phyloP scores from a whole-genome alignment of 2,329 filamentous ascomycete genomes.

The Trichophyton rubrum region DNA sequence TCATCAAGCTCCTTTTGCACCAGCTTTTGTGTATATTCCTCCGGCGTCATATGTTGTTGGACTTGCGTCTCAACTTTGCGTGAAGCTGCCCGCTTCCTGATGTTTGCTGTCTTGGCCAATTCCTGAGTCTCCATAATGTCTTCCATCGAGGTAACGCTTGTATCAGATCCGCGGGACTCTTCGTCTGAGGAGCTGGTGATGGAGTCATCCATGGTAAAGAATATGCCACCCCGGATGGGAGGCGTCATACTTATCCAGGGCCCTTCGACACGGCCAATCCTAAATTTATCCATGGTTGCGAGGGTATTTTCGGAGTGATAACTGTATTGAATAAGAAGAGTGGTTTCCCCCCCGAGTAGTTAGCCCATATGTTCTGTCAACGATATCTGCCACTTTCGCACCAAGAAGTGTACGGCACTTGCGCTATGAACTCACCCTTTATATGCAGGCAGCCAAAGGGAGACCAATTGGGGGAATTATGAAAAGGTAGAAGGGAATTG shows the following conservation, averaged over 20 bases:
- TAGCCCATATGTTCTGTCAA: neutral
- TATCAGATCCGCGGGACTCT: conserved; percentile 16
- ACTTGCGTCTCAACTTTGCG: conserved; percentile 29
- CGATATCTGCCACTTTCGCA: neutral
- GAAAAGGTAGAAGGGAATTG: neutral
- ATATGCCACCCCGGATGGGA: conserved; percentile 78
- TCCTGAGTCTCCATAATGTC: conserved; percentile 22
- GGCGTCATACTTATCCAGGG: conserved; percentile 77
- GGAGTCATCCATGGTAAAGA: conserved; percentile 42
- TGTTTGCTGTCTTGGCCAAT: neutral
- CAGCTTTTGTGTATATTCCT: conserved; percentile 36
- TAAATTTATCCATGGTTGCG: conserved; percentile 63
- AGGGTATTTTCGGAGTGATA: conserved; percentile 63
- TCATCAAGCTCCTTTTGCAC: neutral
- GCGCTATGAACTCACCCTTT: neutral
- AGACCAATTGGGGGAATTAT: neutral
- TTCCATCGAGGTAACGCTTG: conserved; percentile 32
- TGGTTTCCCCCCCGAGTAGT: neutral
- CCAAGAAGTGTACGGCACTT: neutral
- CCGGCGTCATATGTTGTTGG: conserved; percentile 46
- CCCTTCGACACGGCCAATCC: conserved; percentile 69
- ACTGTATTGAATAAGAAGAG: neutral
- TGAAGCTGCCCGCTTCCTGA: conserved; percentile 24
- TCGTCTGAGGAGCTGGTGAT: conserved; percentile 22
- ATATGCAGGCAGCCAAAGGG: neutral